These are phyloP conservation scores for Neurospora cerealis DNA, from an alignment of 495 filamentous ascomycete species.

Conservation along the genomic window DNA sequence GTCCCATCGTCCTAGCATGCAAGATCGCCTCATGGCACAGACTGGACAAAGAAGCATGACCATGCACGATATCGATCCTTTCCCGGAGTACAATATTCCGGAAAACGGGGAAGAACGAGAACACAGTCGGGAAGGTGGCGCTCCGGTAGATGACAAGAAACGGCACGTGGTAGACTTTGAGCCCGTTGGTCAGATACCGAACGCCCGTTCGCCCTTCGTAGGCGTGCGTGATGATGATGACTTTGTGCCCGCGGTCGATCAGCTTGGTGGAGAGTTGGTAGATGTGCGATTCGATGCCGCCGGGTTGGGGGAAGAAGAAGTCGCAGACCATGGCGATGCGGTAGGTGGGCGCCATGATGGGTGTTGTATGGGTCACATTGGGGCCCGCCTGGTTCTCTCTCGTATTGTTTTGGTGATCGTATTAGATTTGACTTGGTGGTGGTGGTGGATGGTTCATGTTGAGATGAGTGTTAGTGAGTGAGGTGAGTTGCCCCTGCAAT, in stretches of 20 bases:
- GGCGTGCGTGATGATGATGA: slow-evolving; percentile 95
- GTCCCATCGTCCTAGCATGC: slow-evolving; percentile 90
- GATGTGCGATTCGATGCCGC: slow-evolving; percentile 94
- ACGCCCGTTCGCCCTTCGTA: slow-evolving; percentile 85
- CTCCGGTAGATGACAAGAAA: slow-evolving; percentile 93
- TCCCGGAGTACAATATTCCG: slow-evolving; percentile 92
- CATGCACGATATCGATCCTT: slow-evolving; percentile 92
- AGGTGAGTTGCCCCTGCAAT: background rate
- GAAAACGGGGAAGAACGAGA: slow-evolving; percentile 95
- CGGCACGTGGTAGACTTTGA: slow-evolving; percentile 96
- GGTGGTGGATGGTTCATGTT: background rate
- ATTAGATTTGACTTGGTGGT: background rate
- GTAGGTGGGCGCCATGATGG: slow-evolving; percentile 48
- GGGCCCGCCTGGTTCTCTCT: too few species aligned
- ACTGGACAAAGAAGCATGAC: slow-evolving; percentile 83
- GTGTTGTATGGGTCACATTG: background rate
- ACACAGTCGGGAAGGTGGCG: slow-evolving; percentile 92
- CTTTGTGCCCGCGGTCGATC: slow-evolving; percentile 94
- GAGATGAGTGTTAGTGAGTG: background rate
- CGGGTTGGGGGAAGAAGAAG: slow-evolving; percentile 97
- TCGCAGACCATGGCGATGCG: slow-evolving; percentile 87
- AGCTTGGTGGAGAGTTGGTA: slow-evolving; percentile 95
- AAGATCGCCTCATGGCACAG: slow-evolving; percentile 92
- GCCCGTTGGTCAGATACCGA: slow-evolving; percentile 94
- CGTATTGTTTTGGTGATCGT: too few species aligned